phyloP scores from a whole-genome alignment of 495 filamentous ascomycete species.

The Aspergillus affinis region DNA sequence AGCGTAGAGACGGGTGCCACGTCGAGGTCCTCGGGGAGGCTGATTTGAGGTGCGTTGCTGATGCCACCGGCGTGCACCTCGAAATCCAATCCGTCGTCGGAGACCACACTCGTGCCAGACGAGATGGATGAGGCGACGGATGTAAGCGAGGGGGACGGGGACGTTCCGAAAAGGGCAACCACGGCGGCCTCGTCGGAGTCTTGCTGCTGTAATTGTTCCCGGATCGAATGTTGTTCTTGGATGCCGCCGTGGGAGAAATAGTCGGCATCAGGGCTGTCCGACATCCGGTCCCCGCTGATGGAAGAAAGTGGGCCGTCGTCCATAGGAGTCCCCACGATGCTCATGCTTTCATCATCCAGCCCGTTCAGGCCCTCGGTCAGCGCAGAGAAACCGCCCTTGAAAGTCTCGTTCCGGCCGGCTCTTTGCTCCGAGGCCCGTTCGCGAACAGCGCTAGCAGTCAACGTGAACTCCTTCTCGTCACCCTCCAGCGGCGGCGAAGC shows the following conservation, averaged over 20 bases:
- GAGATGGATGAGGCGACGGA: conserved; percentile 48
- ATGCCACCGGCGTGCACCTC: conserved; percentile 25
- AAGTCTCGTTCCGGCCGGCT: conserved; percentile 33
- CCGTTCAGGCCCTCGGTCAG: conserved; percentile 38
- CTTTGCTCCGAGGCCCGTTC: conserved; percentile 64
- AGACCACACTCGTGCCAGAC: conserved; percentile 46
- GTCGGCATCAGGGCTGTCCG: conserved; percentile 39
- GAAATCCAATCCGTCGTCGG: conserved; percentile 31
- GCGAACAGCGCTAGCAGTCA: conserved; percentile 84
- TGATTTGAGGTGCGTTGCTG: conserved; percentile 35
- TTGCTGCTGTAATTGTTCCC: conserved; percentile 26
- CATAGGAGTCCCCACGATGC: conserved; percentile 33
- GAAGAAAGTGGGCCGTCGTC: conserved; percentile 38
- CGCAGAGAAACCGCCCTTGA: conserved; percentile 31
- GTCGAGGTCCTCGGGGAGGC: conserved; percentile 33
- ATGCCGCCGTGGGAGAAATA: conserved; percentile 42
- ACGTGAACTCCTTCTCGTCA: conserved; percentile 95
- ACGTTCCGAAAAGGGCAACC: conserved; percentile 42
- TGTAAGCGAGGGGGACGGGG: conserved; percentile 47
- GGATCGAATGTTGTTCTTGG: conserved; percentile 20
- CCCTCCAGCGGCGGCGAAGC: conserved; percentile 87
- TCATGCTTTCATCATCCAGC: conserved; percentile 31
- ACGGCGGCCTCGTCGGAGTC: conserved; percentile 40
- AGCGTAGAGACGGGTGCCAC: conserved; percentile 35
- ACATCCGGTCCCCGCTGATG: conserved; percentile 35